Percentiles rank a stretch among this genome's conserved stretches.
Conservation (phyloP, 805 yeast genomes). For the Starmerella kuoi region DNA sequence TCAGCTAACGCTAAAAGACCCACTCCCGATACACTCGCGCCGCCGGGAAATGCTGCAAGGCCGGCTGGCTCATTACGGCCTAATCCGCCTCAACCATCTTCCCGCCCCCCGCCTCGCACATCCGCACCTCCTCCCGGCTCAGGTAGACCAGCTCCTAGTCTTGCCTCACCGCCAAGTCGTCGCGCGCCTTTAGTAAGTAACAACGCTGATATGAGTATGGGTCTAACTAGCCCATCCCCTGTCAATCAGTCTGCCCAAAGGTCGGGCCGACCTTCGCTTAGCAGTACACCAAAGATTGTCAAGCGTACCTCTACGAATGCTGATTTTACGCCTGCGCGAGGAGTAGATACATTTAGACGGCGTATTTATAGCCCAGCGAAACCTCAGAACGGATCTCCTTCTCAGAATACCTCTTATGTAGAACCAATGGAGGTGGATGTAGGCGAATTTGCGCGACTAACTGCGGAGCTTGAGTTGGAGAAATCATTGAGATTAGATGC, state of each 20-base stretch:
- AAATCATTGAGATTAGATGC: conserved; percentile 3
- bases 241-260: not conserved
- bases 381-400: not conserved
- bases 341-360: conserved; percentile 15
- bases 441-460: conserved; percentile 7
- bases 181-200: not conserved
- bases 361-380: conserved; percentile 20
- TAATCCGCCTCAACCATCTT: not conserved
- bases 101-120: not conserved
- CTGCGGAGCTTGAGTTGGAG: conserved; percentile 10
- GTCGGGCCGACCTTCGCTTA: conserved; percentile 11
- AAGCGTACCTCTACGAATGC: conserved; percentile 18
- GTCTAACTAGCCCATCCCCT: conserved; percentile 7
- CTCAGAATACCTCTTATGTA: not conserved
- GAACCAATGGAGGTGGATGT: not conserved
- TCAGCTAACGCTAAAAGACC: not conserved
- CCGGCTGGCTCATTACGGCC: not conserved
- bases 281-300: conserved; percentile 21
- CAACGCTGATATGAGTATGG: conserved; percentile 2
- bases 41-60: not conserved
- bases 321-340: conserved; percentile 23
- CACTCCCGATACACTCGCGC: not conserved
- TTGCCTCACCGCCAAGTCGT: not conserved
- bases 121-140: not conserved
- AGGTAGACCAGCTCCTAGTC: not conserved